phyloP scores from a whole-genome alignment of 2,329 filamentous ascomycete species.

The Trichophyton rubrum region DNA sequence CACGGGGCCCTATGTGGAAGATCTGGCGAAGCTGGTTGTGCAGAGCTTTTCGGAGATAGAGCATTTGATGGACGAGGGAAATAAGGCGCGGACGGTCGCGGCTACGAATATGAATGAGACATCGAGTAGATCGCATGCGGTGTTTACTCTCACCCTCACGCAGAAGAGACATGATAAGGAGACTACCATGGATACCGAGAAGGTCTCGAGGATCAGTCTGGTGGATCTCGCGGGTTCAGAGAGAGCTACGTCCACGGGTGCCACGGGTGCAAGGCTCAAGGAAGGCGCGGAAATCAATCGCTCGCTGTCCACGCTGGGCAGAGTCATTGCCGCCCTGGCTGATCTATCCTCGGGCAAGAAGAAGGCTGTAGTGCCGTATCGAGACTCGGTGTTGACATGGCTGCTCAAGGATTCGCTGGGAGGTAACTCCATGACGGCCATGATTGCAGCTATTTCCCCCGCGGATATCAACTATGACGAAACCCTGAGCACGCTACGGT shows the following conservation, averaged over 20 bases:
- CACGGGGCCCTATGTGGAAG: conserved; percentile 94
- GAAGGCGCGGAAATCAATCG: conserved; percentile 98
- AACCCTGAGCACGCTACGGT: conserved; percentile 85
- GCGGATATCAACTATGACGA: conserved; percentile 99
- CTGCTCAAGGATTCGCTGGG: conserved; percentile 90
- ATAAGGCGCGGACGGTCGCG: conserved; percentile 94
- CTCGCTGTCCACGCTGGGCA: conserved; percentile 86
- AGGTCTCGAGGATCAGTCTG: conserved; percentile 93
- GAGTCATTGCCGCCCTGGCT: conserved; percentile 91
- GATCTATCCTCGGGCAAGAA: conserved; percentile 77
- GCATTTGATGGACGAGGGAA: conserved; percentile 96
- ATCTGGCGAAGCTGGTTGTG: conserved; percentile 88
- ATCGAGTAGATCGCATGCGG: conserved; percentile 92
- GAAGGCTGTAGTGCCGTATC: conserved; percentile 79
- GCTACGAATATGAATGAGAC: conserved; percentile 99
- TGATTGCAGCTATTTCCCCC: conserved; percentile 98
- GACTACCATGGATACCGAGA: conserved; percentile 94
- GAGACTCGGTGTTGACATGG: conserved; percentile 95
- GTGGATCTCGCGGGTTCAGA: conserved; percentile 97
- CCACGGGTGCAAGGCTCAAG: conserved; percentile 86
- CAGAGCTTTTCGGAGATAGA: conserved; percentile 92
- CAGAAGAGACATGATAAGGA: conserved; percentile 85
- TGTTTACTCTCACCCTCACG: conserved; percentile 90
- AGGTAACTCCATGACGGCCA: conserved; percentile 98
- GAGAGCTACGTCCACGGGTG: conserved; percentile 90